A percentile compares a stretch with the other conserved stretches of the same genome.
Evolutionary conservation across 2,329 filamentous ascomycete species (phyloP).

Genomic region (Cladosporium halotolerans): DNA sequence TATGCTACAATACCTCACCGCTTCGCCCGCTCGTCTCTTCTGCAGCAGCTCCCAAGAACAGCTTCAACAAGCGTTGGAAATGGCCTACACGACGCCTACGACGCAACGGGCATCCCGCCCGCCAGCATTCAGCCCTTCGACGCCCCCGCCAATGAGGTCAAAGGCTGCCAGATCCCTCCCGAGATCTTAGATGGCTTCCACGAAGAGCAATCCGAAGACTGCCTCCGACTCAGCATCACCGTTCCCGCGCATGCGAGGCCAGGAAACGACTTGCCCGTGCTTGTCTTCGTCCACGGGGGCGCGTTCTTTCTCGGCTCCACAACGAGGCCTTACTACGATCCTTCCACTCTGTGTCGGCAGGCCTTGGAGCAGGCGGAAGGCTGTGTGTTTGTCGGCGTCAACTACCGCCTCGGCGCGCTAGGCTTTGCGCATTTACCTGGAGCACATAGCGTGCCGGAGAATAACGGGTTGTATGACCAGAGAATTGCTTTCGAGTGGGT

Average conservation of each 20-base stretch:
- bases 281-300: slow-evolving; percentile 50
- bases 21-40: not conserved
- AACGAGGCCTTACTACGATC: slow-evolving; percentile 46
- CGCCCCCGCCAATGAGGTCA: not conserved
- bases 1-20: not conserved
- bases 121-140: slow-evolving; percentile 2
- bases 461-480: slow-evolving; percentile 26
- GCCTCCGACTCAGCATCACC: slow-evolving; percentile 49
- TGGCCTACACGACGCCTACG: not conserved
- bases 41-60: not conserved
- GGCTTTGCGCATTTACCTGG: slow-evolving; percentile 24
- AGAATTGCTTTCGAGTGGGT: slow-evolving; percentile 31
- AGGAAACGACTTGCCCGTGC: slow-evolving; percentile 38
- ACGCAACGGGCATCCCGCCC: not conserved
- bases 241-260: slow-evolving; percentile 28
- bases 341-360: not conserved
- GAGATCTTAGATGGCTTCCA: not conserved
- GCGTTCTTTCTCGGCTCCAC: slow-evolving; percentile 45
- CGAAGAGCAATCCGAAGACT: slow-evolving; percentile 27
- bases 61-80: not conserved
- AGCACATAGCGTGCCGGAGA: slow-evolving; percentile 14
- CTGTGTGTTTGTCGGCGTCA: slow-evolving; percentile 48
- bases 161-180: not conserved
- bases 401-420: slow-evolving; percentile 28
- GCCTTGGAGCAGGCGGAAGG: not conserved